Base-by-base conservation (phyloP, 805 yeast species). In the Wickerhamomyces bisporus region DNA sequence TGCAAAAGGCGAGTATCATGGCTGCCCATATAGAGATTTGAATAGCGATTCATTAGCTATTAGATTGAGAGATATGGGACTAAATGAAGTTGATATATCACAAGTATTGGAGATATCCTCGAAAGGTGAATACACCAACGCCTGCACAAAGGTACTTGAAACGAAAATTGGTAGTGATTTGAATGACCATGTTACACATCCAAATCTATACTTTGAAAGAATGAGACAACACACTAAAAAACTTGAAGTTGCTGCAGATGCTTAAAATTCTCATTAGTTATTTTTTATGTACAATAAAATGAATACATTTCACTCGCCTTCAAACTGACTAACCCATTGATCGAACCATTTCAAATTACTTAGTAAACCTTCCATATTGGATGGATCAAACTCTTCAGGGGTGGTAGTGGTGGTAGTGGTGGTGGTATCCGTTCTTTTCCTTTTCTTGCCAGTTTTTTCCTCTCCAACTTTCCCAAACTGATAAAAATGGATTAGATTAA, bases 91-190 rank as follows among this genome's bases (percentile, higher is more conserved):
- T 18, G 72, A 77, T 34, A 61, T 85, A 34, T 68, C 72, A 32
- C 75, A 75, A 28, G 75, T 93, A 11, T 48, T 81, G 35, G 91
- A 84, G 34, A 76, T 82, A 38, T 81, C 83, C 32, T 73, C 72
- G 34, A 72, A 73, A 38, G 77, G 81, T 24, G 86, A 85, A 45
- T 89, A 76, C 57, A 87, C 91, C 18, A 71, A 79, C 28, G 97
- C 98, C 0, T 89, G 96, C 58, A 82, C 97, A 0, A 74, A 85
- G 53, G 96, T 86, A 3, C 86, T 86, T 61, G 97, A 89, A 53
- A 60, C 76, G 14, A 74, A 86, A 23, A 82, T 79, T 50, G 67
- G 67, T 39, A 68, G 70, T 42, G 60, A 70, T 36, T 50, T 66
- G 19, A 48, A 55, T 29, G 55, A 61, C 34, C 49, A 56, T 36